Base-by-base conservation (phyloP, 768 basidiomycete genomes). In the Lactarius tabidus region DNA sequence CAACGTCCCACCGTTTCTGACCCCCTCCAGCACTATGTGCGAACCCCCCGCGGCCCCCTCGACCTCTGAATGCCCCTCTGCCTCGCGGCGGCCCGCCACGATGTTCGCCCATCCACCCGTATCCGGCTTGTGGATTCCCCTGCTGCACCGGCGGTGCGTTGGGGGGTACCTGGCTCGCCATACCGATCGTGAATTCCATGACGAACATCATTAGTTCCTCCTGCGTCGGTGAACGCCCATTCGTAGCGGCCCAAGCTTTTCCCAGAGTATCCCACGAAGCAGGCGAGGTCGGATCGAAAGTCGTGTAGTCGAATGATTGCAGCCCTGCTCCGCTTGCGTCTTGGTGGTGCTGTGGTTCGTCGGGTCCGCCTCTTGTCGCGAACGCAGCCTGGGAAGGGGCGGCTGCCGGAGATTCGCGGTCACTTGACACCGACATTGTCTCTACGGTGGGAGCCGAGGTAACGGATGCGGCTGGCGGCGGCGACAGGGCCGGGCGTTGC, bases 181-280 rank as follows among this genome's bases (percentile, higher is more conserved):
- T 64, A 18, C 72, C 68, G 57, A 71, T 72, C 23, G 71, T 73
- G 45, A 74, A 71, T 26, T 80, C 64, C 80, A 89, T 80, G 67
- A 90, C 80, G 72, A 87, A 89, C 74, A 85, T 82, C 86, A 91
- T 86, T 69, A 93, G 82, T 71, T 92, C 82, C 71, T 91, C 87
- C 71, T 87, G 86, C 63, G 88, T 82, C 33, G 91, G 91, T 69
- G 79, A 57, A 71, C 83, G 81, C 48, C 90, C 88, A 74, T 89
- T 76, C 59, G 89, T 87, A 62, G 80, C 79, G 72, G 81, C 76
- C 90, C 89, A 93, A 80, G 90, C 85, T 73, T 84, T 85, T 74
- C 88, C 89, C 65, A 95, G 83, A 63, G 84, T 82, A 78, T 88
- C 85, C 93, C 93, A 95, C 74, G 89, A 87, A 59, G 83, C 75